phyloP scores from a whole-genome alignment of 2,329 filamentous ascomycete species.

The Capronia coronata region DNA sequence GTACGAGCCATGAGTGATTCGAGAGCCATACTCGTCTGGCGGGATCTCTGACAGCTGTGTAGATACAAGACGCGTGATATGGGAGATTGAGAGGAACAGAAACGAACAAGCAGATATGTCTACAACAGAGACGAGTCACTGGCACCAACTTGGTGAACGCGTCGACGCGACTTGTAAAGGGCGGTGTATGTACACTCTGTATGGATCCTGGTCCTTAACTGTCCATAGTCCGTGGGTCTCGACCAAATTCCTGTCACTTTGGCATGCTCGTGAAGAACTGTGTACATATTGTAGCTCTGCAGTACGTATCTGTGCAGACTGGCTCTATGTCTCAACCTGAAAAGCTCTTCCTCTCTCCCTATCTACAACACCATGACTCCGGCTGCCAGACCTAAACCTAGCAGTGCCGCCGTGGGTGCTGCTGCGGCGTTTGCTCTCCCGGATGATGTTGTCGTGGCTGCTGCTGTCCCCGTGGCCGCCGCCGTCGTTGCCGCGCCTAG shows the following conservation, averaged over 20 bases:
- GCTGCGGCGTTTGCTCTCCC: conserved; percentile 9
- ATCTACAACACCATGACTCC: conserved; percentile 12
- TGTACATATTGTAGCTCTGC: too few species aligned
- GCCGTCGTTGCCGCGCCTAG: conserved; percentile 2
- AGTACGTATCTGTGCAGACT: too few species aligned
- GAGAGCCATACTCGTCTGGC: conserved; percentile 8
- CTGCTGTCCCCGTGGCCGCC: conserved; percentile 2
- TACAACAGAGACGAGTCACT: neutral
- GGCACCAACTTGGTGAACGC: neutral
- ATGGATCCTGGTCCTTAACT: neutral
- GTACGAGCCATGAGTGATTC: conserved; percentile 9
- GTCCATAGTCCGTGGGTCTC: too few species aligned
- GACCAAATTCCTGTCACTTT: too few species aligned
- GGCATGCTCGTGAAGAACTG: too few species aligned
- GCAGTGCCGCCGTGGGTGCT: conserved; percentile 12
- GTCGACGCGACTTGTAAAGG: conserved; percentile 4
- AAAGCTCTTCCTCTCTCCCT: neutral
- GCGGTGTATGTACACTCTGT: conserved; percentile 10
- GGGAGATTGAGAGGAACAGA: neutral
- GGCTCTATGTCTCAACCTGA: too few species aligned
- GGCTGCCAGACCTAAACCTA: conserved; percentile 18
- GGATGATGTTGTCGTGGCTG: conserved; percentile 5
- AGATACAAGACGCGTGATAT: neutral
- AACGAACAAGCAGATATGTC: neutral
- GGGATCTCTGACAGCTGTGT: conserved; percentile 1